phyloP scores from a whole-genome alignment of 768 basidiomycete species.

The Tulasnella sp. region DNA sequence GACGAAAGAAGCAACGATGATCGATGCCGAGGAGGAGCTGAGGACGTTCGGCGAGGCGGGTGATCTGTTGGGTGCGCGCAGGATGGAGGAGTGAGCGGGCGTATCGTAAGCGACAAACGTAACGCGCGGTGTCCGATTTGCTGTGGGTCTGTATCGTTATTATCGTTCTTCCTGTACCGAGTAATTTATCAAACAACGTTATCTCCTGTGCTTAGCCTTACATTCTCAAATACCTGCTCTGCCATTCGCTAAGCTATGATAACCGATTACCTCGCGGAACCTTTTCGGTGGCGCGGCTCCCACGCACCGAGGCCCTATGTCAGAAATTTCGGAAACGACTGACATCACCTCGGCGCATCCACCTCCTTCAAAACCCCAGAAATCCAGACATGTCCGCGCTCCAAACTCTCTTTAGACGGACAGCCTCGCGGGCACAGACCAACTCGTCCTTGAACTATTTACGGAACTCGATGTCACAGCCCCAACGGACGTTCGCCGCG shows the following conservation, averaged over 20 bases:
- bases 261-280: not conserved
- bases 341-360: not conserved
- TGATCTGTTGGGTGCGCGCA: not conserved
- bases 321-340: constrained; percentile 18
- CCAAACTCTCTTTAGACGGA: not conserved
- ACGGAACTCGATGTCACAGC: not conserved
- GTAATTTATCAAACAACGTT: not conserved
- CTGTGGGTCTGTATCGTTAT: not conserved
- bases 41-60: not conserved
- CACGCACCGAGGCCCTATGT: not conserved
- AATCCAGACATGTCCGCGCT: not conserved
- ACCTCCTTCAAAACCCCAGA: not conserved
- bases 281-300: not conserved
- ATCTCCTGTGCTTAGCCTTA: not conserved
- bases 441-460: not conserved
- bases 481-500: not conserved
- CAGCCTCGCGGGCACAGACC: not conserved
- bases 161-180: not conserved
- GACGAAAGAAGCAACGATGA: not conserved
- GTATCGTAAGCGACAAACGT: no score
- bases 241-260: not conserved
- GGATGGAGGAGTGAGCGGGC: not conserved
- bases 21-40: not conserved
- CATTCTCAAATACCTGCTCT: not conserved
- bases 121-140: not conserved